These are phyloP conservation scores for Rhododendron griersonianum DNA, from an alignment of 148 eudicot genomes.

Conservation along the genomic window DNA sequence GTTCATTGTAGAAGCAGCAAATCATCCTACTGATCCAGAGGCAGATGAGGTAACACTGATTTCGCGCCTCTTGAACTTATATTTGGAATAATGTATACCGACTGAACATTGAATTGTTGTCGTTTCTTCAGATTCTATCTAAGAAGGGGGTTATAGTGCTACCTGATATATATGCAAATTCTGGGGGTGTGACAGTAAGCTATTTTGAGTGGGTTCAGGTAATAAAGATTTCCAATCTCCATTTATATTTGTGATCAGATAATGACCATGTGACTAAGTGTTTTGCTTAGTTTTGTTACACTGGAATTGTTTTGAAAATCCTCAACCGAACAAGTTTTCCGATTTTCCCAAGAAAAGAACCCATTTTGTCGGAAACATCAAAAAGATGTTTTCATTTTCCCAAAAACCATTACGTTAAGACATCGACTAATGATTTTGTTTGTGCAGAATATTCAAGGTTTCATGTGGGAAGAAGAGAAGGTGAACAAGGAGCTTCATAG, in stretches of 20 bases:
- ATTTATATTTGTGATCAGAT: not conserved
- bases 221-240: not conserved
- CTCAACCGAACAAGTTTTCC: not conserved
- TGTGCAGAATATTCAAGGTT: slow-evolving; percentile 60
- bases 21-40: slow-evolving; percentile 80
- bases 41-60: slow-evolving; percentile 56
- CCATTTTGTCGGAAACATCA: not conserved
- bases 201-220: slow-evolving; percentile 86
- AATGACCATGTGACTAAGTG: not conserved
- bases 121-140: slow-evolving; percentile 44
- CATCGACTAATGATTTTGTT: not conserved
- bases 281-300: not conserved
- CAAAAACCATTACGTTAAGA: not conserved
- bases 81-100: not conserved
- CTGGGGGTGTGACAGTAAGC: slow-evolving; percentile 74
- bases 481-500: slow-evolving; percentile 49
- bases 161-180: slow-evolving; percentile 67
- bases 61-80: not conserved
- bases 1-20: slow-evolving; percentile 69
- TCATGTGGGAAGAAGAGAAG: slow-evolving; percentile 64
- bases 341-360: not conserved
- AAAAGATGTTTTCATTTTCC: not conserved
- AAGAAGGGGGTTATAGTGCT: slow-evolving; percentile 57
- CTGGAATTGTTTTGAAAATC: not conserved
- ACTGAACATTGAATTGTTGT: not conserved